Evolutionary conservation across 2,329 filamentous ascomycete genomes (phyloP).

Genomic region (Nannizziopsis barbatae): DNA sequence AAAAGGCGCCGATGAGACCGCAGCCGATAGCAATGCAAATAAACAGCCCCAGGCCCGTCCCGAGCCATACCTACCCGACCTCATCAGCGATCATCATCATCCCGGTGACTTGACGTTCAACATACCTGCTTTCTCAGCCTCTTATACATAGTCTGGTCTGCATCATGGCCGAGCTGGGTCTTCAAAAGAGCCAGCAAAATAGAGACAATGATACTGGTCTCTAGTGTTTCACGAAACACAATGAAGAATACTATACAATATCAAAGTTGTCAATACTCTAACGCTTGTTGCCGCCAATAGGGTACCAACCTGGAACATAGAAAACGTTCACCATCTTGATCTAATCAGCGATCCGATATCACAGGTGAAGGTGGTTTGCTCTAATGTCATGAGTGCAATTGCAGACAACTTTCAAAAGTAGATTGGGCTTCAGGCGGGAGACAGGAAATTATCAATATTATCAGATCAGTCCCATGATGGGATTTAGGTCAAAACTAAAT

Average conservation of each 20-base stretch:
- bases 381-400: no score
- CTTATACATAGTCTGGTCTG: slow-evolving; percentile 8
- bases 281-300: background rate
- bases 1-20: slow-evolving; percentile 11
- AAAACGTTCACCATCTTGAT: slow-evolving; percentile 12
- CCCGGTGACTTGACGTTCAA: background rate
- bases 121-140: slow-evolving; percentile 11
- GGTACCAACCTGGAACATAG: slow-evolving; percentile 9
- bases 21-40: slow-evolving; percentile 10
- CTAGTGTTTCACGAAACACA: slow-evolving; percentile 13
- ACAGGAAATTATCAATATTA: no score
- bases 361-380: background rate
- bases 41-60: slow-evolving; percentile 8
- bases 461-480: no score
- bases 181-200: slow-evolving; percentile 10
- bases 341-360: background rate
- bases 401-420: no score
- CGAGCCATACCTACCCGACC: slow-evolving; percentile 7
- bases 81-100: background rate
- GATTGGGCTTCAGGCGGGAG: no score
- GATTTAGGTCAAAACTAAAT: no score
- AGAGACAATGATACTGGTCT: slow-evolving; percentile 11
- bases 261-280: background rate
- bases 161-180: slow-evolving; percentile 5
- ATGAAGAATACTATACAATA: slow-evolving; percentile 10